Evolutionary conservation across 73 alveolate genomes (phyloP).

Genomic region (Paramecium sexaurelia): DNA sequence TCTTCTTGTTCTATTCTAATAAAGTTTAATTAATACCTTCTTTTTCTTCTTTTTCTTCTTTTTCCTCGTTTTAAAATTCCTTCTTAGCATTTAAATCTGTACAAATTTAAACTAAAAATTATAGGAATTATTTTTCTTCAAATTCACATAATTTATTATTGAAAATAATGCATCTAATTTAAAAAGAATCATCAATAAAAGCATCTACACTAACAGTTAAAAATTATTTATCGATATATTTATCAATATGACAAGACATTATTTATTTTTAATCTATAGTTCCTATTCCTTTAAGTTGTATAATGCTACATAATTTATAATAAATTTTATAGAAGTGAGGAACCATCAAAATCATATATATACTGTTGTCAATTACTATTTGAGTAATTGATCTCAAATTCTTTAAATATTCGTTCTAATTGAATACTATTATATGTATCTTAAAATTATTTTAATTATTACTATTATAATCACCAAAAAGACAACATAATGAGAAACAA

Average conservation of each 20-base stretch:
- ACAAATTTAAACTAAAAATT: neutral
- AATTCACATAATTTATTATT: conserved; percentile 8
- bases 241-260: neutral
- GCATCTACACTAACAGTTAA: neutral
- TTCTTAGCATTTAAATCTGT: neutral
- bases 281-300: neutral
- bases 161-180: neutral
- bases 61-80: neutral
- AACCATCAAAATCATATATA: neutral
- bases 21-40: neutral
- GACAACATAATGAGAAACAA: neutral
- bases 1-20: neutral
- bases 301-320: neutral
- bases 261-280: neutral
- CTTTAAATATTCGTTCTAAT: neutral
- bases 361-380: neutral
- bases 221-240: neutral
- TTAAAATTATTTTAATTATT: neutral
- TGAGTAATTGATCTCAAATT: neutral
- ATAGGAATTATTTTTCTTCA: neutral
- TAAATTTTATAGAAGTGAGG: conserved; percentile 8
- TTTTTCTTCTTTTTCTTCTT: neutral
- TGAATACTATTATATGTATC: neutral
- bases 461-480: neutral
- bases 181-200: neutral